phyloP scores from a whole-genome alignment of 176 grass and related monocot genomes.

The Stipa capillata region DNA sequence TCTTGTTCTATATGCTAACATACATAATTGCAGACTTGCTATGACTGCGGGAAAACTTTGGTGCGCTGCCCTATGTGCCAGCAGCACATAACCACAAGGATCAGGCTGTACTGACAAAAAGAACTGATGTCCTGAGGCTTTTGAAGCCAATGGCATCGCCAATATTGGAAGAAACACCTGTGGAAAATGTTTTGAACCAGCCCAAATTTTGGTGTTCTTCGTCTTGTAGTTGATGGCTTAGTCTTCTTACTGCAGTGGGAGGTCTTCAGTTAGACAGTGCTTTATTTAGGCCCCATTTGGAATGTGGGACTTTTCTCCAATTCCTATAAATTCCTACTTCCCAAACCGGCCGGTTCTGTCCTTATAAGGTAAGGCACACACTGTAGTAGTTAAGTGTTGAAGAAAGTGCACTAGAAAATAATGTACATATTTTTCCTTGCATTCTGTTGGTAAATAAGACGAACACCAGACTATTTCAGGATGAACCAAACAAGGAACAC shows the following conservation, averaged over 20 bases:
- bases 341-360: not conserved
- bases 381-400: not conserved
- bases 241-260: not conserved
- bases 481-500: too few relatives aligned
- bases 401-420: constrained; percentile 9
- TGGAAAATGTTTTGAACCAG: constrained; percentile 4
- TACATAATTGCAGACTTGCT: constrained; percentile 69
- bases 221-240: not conserved
- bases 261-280: not conserved
- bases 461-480: too few relatives aligned
- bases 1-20: not conserved
- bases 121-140: constrained; percentile 10
- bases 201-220: not conserved
- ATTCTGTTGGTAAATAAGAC: constrained; percentile 11
- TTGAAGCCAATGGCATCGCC: not conserved
- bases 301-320: too few relatives aligned
- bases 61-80: constrained; percentile 85
- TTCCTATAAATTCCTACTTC: too few relatives aligned
- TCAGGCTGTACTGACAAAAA: constrained; percentile 69
- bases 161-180: constrained; percentile 7
- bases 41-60: constrained; percentile 59
- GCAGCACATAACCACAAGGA: constrained; percentile 67
- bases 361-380: not conserved
- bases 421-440: constrained; percentile 9
- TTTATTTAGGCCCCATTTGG: too few relatives aligned